A percentile compares a stretch with the other conserved stretches of the same genome.
phyloP scores from a whole-genome alignment of 805 yeast species.

The Isabelozyma pseudorhagii region DNA sequence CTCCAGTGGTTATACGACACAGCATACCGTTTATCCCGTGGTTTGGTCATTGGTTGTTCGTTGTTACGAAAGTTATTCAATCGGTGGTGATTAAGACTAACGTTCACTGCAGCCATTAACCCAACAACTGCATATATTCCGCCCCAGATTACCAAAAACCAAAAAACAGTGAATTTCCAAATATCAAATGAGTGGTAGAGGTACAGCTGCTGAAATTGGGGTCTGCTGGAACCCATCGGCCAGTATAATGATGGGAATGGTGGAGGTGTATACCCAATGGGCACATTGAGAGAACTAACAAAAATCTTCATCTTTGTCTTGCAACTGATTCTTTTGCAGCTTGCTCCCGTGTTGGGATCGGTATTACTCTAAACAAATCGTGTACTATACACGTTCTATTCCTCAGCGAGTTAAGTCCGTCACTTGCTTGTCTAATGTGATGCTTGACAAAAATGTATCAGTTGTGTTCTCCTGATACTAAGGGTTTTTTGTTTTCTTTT shows the following conservation, averaged over 20 bases:
- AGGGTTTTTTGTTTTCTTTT: no score
- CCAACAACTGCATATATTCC: conserved; percentile 68
- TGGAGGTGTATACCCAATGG: conserved; percentile 81
- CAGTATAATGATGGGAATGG: conserved; percentile 75
- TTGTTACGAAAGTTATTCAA: not conserved
- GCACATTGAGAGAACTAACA: conserved; percentile 49
- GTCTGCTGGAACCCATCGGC: conserved; percentile 50
- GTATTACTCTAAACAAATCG: no score
- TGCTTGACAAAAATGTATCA: no score
- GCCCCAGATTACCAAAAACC: conserved; percentile 72
- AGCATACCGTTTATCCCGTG: not conserved
- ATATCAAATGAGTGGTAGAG: conserved; percentile 70
- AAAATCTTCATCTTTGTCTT: conserved; percentile 18
- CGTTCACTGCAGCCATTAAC: conserved; percentile 43
- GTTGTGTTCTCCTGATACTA: no score
- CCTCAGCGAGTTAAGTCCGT: no score
- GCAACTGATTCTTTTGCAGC: not conserved
- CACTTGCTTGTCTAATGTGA: no score
- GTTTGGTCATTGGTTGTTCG: not conserved
- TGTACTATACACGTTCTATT: no score
- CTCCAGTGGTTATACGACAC: conserved; percentile 42
- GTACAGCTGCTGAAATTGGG: conserved; percentile 45
- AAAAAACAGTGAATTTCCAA: conserved; percentile 77
- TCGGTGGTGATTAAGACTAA: conserved; percentile 18
- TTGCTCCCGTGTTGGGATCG: not conserved